Conservation (phyloP, 345 rosid species). For the Cochlearia excelsa region DNA sequence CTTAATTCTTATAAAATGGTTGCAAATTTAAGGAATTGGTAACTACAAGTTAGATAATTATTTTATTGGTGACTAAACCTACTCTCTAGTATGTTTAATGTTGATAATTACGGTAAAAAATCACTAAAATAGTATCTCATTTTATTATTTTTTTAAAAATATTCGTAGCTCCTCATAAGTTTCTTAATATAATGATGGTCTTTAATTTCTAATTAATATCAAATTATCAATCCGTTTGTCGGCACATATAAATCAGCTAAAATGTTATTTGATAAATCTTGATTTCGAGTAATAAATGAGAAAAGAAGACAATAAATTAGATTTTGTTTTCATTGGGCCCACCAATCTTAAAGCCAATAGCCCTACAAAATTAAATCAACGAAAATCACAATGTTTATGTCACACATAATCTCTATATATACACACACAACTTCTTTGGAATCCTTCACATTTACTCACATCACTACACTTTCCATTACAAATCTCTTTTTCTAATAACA, state of each 20-base stretch:
- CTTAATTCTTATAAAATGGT: no score
- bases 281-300: conserved; percentile 4
- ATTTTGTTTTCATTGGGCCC: conserved; percentile 17
- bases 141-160: no score
- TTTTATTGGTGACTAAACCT: no score
- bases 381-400: conserved; percentile 5
- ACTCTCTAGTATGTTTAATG: no score
- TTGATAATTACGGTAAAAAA: no score
- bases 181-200: no score
- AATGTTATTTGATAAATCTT: conserved; percentile 10
- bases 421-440: conserved; percentile 18
- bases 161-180: no score
- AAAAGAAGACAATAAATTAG: background rate
- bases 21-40: no score
- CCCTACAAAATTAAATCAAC: conserved; percentile 13
- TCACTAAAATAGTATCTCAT: no score
- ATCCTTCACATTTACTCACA: conserved; percentile 26
- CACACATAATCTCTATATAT: conserved; percentile 19
- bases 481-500: background rate
- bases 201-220: no score
- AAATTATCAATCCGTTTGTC: background rate
- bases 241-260: background rate
- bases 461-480: conserved; percentile 23
- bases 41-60: no score
- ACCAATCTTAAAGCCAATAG: conserved; percentile 23